A percentile compares a stretch with the other conserved stretches of the same genome.
Evolutionary conservation across 306 rosid genomes (phyloP).

Genomic region (Sicyos baderoa): DNA sequence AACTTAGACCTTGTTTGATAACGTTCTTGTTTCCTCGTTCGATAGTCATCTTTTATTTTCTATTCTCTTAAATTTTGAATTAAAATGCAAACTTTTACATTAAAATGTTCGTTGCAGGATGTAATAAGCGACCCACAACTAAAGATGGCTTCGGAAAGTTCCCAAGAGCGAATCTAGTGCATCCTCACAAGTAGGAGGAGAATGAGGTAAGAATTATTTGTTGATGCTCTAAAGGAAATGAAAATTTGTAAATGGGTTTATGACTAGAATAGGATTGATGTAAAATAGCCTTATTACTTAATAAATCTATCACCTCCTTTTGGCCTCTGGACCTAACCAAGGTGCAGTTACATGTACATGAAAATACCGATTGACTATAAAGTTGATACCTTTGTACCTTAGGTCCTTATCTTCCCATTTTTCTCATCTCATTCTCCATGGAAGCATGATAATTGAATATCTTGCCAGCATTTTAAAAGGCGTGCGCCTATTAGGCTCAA

Average conservation of each 20-base stretch:
- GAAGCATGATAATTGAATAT: not conserved
- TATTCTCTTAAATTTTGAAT: not conserved
- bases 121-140: conserved; percentile 41
- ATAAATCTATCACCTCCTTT: conserved; percentile 3
- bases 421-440: not conserved
- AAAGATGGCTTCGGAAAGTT: conserved; percentile 27
- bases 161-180: conserved; percentile 31
- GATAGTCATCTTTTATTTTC: not conserved
- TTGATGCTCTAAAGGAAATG: not conserved
- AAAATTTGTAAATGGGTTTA: not conserved
- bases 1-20: not conserved
- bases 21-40: not conserved
- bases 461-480: not conserved
- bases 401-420: not conserved
- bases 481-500: too few species aligned
- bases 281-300: conserved; percentile 2
- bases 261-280: not conserved
- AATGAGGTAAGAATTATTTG: conserved; percentile 21
- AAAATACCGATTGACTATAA: not conserved
- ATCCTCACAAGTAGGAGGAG: conserved; percentile 26
- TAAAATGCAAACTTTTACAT: not conserved
- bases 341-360: conserved; percentile 3
- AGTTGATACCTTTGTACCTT: not conserved
- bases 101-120: conserved; percentile 34
- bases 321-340: not conserved